These are phyloP conservation scores for Arctium lappa DNA, from an alignment of 129 eudicot genomes.

Conservation along the genomic window DNA sequence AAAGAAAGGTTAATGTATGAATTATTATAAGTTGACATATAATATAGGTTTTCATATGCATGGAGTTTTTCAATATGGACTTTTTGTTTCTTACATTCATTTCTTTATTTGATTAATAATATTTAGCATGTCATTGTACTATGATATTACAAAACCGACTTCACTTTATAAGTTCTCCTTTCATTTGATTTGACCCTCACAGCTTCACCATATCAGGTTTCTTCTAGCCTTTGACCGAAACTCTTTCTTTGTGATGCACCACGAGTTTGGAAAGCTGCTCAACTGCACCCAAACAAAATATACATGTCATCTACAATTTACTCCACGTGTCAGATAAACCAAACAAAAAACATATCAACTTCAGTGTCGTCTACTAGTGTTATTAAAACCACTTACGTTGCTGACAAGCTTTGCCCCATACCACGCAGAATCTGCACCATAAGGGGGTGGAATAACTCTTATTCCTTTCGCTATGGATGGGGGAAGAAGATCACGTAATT, in stretches of 20 bases:
- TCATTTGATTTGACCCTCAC: neutral
- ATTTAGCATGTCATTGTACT: neutral
- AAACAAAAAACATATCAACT: neutral
- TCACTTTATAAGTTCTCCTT: neutral
- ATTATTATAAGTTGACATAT: no score
- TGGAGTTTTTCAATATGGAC: no score
- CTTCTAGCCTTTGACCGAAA: constrained; percentile 51
- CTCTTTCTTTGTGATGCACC: constrained; percentile 81
- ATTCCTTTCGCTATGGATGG: constrained; percentile 51
- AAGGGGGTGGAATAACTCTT: constrained; percentile 74
- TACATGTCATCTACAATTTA: neutral
- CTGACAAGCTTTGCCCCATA: constrained; percentile 80
- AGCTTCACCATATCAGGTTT: constrained; percentile 43
- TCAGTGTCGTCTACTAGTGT: neutral
- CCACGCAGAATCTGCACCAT: constrained; percentile 87
- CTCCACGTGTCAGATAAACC: neutral
- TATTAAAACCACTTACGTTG: constrained; percentile 51
- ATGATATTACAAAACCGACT: neutral
- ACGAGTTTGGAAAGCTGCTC: constrained; percentile 83
- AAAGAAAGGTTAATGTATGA: no score
- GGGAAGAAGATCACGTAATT: constrained; percentile 46
- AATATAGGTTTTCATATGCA: no score
- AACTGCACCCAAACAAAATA: constrained; percentile 39
- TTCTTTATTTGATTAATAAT: no score
- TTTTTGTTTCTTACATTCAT: neutral